These are phyloP conservation scores for Porcisia hertigi DNA, from an alignment of 208 protist species.

Conservation along the genomic window DNA sequence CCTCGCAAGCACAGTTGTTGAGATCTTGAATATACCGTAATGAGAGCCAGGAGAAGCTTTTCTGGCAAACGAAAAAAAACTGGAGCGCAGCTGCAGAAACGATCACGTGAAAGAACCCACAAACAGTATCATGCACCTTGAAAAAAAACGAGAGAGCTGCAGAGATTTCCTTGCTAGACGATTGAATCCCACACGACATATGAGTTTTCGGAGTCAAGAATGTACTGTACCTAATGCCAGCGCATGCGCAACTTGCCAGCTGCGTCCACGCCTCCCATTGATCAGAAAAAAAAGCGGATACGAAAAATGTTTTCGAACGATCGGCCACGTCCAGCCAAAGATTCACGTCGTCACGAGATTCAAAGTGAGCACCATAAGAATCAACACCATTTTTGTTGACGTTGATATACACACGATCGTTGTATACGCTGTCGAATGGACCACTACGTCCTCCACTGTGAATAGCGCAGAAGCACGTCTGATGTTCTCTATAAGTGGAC, in stretches of 20 bases:
- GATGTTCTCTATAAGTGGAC: not conserved
- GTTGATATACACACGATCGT: slow-evolving; percentile 7
- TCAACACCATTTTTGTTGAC: not conserved
- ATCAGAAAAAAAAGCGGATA: slow-evolving; percentile 21
- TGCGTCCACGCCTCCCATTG: slow-evolving; percentile 28
- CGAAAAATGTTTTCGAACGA: slow-evolving; percentile 12
- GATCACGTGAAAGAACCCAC: slow-evolving; percentile 8
- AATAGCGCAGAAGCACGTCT: slow-evolving; percentile 11
- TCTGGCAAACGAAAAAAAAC: slow-evolving; percentile 12
- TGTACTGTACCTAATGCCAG: slow-evolving; percentile 15
- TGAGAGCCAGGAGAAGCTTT: slow-evolving; percentile 13
- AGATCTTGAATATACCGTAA: slow-evolving; percentile 20
- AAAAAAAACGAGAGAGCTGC: slow-evolving; percentile 11
- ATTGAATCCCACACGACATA: slow-evolving; percentile 18
- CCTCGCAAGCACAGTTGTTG: slow-evolving; percentile 13
- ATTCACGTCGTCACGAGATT: slow-evolving; percentile 25
- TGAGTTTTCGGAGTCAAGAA: not conserved
- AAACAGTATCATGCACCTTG: not conserved
- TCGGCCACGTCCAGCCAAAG: slow-evolving; percentile 16
- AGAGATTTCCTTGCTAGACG: slow-evolving; percentile 13
- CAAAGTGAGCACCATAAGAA: slow-evolving; percentile 15
- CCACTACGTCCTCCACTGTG: not conserved
- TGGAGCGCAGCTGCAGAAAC: not conserved
- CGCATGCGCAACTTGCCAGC: slow-evolving; percentile 16
- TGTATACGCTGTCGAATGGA: not conserved